A percentile compares a stretch with the other conserved stretches of the same genome.
phyloP scores from a whole-genome alignment of 1,139 yeast species.

The Geotrichum armillariae region DNA sequence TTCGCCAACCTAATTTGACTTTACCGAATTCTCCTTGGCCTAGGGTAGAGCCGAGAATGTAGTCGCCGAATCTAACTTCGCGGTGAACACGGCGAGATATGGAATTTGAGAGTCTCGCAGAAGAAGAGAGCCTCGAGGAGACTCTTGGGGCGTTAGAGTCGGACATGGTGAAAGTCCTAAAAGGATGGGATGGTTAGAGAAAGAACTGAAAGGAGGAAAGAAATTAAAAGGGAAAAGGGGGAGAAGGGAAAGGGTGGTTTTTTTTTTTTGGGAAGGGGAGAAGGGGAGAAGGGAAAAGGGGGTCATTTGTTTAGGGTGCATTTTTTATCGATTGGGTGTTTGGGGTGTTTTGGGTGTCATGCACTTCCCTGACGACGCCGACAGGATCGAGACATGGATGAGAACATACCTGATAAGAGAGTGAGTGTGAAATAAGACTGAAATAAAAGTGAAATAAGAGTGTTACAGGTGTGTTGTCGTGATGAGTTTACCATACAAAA shows the following conservation, averaged over 20 bases:
- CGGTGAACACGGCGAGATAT: conserved; percentile 28
- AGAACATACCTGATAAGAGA: too few relatives aligned
- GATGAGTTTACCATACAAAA: too few relatives aligned
- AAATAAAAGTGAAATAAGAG: too few relatives aligned
- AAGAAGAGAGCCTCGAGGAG: conserved; percentile 22
- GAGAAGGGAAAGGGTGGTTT: neutral
- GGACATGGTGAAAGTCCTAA: conserved; percentile 16
- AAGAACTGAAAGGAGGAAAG: neutral
- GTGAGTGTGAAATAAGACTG: too few relatives aligned
- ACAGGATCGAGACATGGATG: too few relatives aligned
- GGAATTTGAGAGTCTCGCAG: conserved; percentile 23
- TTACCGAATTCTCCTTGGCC: conserved; percentile 99
- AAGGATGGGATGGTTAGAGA: conserved; percentile 3
- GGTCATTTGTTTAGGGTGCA: neutral
- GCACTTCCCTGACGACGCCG: too few relatives aligned
- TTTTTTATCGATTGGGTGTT: neutral
- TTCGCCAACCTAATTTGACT: conserved; percentile 95
- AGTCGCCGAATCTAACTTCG: conserved; percentile 70
- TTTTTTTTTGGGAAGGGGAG: too few relatives aligned
- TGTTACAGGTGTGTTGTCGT: too few relatives aligned
- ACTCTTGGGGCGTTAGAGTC: conserved; percentile 20
- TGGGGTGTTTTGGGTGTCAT: too few relatives aligned
- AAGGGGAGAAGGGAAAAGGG: neutral
- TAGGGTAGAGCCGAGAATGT: conserved; percentile 86
- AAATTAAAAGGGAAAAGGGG: conserved; percentile 3